phyloP scores from a whole-genome alignment of 2,329 filamentous ascomycete genomes.

The Fusarium floridanum region DNA sequence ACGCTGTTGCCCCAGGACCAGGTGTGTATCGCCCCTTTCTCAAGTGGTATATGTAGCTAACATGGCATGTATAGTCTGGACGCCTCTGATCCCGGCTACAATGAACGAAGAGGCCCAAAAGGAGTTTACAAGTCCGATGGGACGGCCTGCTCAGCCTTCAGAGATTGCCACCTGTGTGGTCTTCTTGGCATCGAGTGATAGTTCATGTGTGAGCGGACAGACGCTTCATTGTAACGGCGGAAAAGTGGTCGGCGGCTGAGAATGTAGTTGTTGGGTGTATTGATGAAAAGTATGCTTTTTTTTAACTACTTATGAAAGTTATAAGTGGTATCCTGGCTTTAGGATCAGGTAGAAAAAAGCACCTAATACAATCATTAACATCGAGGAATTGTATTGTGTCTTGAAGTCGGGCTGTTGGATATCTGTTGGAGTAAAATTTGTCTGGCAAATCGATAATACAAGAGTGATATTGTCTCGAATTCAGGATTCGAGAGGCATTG shows the following conservation, averaged over 20 bases:
- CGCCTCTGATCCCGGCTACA: conserved; percentile 78
- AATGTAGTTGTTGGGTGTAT: neutral
- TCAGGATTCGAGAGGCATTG: neutral
- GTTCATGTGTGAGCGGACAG: conserved; percentile 80
- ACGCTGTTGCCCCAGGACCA: conserved; percentile 81
- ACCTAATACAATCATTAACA: neutral
- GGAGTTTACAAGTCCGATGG: conserved; percentile 80
- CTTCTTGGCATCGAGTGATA: conserved; percentile 82
- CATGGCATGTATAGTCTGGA: conserved; percentile 68
- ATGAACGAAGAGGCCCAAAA: conserved; percentile 79
- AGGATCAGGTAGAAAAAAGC: neutral
- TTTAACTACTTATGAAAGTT: neutral
- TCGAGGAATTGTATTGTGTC: neutral
- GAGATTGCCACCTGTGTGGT: conserved; percentile 88
- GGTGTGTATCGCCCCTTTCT: conserved; percentile 35
- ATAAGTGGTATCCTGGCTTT: neutral
- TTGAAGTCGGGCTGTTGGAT: neutral
- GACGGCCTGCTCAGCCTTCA: conserved; percentile 81
- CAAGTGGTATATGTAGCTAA: conserved; percentile 9
- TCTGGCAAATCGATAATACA: neutral
- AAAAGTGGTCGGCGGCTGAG: conserved; percentile 50
- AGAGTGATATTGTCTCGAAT: too few species aligned
- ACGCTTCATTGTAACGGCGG: conserved; percentile 68
- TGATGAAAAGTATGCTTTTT: neutral
- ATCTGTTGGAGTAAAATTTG: neutral